Evolutionary conservation across 139 green algal genomes (phyloP), one percentile per base, ranked within the genome.

Genomic region (Desmodesmus armatus): DNA sequence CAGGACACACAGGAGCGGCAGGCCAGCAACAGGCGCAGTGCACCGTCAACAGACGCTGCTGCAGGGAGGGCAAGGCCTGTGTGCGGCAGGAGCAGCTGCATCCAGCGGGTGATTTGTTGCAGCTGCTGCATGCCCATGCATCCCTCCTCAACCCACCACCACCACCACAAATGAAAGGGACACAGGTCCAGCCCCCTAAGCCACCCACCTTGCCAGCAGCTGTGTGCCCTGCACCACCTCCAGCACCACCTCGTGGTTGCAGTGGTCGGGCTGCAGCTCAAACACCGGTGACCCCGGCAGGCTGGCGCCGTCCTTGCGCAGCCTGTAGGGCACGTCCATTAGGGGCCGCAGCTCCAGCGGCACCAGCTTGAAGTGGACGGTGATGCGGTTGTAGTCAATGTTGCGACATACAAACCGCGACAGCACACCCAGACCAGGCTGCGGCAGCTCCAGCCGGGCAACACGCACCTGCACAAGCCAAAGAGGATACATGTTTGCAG

Each of bases 181-280:
- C n/a, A n/a, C n/a, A n/a, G n/a, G n/a, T n/a, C n/a, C n/a, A n/a
- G n/a, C n/a, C n/a, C n/a, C n/a, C n/a, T n/a, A n/a, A n/a, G n/a
- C n/a, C n/a, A n/a, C 63, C 41, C 69, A 86, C 80, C 82, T 70
- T 43, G 82, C 82, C 71, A 87, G 71, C 39, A 87, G 71, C 5
- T 81, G 23, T 7, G 29, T 58, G 15, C 72, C 82, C 23, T 81
- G 39, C 72, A 70, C 37, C 3, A 87, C 82, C 72, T 87, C 82
- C 41, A 87, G 82, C 21, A 87, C 25, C 5, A 82, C 41, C 47
- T 87, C 82, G 13, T 81, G 43, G 39, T 66, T 62, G 58, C 29
- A 21, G 29, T 75, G 58, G 23, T 82, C 72, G 25, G 82, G 82
- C 40, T 82, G 82, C 53, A 87, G 71, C 37, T 87, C 82, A 76